Conservation (phyloP, 1,284 basidiomycete genomes). For the Trametes sp. region DNA sequence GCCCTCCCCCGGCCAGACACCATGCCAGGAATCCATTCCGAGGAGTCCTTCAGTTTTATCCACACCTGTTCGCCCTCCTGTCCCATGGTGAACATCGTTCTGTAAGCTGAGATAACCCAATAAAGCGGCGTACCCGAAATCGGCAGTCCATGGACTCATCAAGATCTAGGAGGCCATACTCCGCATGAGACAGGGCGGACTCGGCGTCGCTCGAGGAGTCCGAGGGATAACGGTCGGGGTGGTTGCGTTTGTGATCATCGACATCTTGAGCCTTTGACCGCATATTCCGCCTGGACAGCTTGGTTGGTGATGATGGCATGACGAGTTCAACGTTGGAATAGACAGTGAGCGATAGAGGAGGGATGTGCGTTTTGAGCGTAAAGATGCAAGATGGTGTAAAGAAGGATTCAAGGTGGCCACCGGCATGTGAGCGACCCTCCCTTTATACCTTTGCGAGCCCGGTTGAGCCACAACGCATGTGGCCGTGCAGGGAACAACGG, state of each 20-base stretch:
- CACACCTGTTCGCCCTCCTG: not conserved
- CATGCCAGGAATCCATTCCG: conserved; percentile 24
- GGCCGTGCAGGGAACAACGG: no score
- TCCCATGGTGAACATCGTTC: not conserved
- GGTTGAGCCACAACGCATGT: no score
- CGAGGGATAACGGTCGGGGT: no score
- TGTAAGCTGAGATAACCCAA: no score
- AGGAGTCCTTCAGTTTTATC: not conserved
- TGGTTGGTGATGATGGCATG: not conserved
- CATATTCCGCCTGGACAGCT: not conserved
- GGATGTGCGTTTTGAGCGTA: no score
- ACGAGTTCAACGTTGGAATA: no score
- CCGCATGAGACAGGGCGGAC: conserved; percentile 13
- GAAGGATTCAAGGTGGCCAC: no score
- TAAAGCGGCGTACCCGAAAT: conserved; percentile 31
- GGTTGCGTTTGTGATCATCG: not conserved
- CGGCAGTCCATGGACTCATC: conserved; percentile 28
- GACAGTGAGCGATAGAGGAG: no score
- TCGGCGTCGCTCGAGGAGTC: conserved; percentile 20
- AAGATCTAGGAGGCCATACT: conserved; percentile 27
- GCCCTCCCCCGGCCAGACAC: conserved; percentile 22
- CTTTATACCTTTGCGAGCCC: no score
- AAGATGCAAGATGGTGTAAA: no score
- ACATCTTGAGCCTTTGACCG: not conserved
- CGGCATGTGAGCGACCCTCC: no score